A percentile compares a stretch with the other conserved stretches of the same genome.
phyloP scores from a whole-genome alignment of 2,329 filamentous ascomycete genomes.

The Coniochaeta ligniaria region DNA sequence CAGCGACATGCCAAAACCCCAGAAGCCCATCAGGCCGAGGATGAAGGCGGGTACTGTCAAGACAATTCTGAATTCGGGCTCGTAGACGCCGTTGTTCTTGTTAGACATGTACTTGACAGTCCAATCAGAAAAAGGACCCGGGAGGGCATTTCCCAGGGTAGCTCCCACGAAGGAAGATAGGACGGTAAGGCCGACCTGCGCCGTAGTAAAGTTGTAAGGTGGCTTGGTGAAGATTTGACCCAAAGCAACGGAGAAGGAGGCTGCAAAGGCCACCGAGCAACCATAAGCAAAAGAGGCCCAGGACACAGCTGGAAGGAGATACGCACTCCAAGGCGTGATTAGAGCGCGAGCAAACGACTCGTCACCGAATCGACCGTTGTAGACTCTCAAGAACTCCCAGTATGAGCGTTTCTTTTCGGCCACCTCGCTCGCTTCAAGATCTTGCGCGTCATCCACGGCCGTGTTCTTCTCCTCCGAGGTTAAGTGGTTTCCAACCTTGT shows the following conservation, averaged over 20 bases:
- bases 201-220: constrained; percentile 28
- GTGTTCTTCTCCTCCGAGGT: too few species aligned
- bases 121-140: constrained; percentile 25
- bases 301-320: constrained; percentile 32
- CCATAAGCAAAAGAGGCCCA: constrained; percentile 32
- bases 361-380: constrained; percentile 10
- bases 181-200: constrained; percentile 28
- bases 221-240: constrained; percentile 33
- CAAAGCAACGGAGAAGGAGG: constrained; percentile 32
- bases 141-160: constrained; percentile 23
- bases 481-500: too few species aligned
- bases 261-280: constrained; percentile 28
- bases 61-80: constrained; percentile 33
- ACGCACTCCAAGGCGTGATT: constrained; percentile 29
- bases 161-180: constrained; percentile 31
- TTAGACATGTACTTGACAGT: constrained; percentile 27
- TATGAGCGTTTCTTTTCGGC: neutral
- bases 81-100: constrained; percentile 31
- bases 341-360: constrained; percentile 14
- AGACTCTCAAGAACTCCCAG: constrained; percentile 7
- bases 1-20: constrained; percentile 24
- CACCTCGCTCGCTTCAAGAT: constrained; percentile 4
- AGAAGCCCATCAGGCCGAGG: constrained; percentile 25
- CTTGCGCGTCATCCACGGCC: too few species aligned
- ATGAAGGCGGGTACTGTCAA: constrained; percentile 23